Conservation (phyloP, 1,284 basidiomycete species). For the Neotropicomus parvogracilis region DNA sequence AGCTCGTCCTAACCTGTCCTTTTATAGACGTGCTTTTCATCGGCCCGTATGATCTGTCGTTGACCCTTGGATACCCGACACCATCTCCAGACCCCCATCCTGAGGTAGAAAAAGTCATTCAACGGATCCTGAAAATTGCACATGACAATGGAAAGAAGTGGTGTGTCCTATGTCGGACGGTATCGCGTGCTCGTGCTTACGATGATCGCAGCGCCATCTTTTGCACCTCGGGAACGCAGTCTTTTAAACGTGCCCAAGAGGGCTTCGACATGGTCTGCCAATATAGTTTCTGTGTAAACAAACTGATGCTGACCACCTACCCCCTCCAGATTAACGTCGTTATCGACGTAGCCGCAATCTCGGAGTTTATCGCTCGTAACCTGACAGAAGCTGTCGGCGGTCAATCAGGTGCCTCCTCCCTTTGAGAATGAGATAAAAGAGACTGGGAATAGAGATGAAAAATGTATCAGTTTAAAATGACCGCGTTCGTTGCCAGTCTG, state of each 20-base stretch:
- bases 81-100: conserved; percentile 63
- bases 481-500: not conserved
- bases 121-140: conserved; percentile 49
- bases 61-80: conserved; percentile 53
- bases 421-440: conserved; percentile 2
- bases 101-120: conserved; percentile 59
- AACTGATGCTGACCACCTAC: not conserved
- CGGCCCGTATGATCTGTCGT: conserved; percentile 66
- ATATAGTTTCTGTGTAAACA: not conserved
- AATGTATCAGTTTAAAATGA: conserved; percentile 1
- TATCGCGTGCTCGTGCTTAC: conserved; percentile 7
- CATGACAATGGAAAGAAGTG: conserved; percentile 65
- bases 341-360: conserved; percentile 45
- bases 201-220: conserved; percentile 38
- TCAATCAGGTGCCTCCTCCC: conserved; percentile 2
- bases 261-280: conserved; percentile 56
- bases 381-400: conserved; percentile 30
- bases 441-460: not conserved
- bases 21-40: conserved; percentile 54
- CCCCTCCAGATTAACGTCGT: conserved; percentile 49
- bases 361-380: conserved; percentile 38
- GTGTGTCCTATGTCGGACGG: conserved; percentile 34
- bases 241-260: conserved; percentile 46
- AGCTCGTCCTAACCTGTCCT: not conserved
- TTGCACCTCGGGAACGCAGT: conserved; percentile 49